phyloP scores from a whole-genome alignment of 192 early-diverging fungal genomes.

The Endogone sp. region DNA sequence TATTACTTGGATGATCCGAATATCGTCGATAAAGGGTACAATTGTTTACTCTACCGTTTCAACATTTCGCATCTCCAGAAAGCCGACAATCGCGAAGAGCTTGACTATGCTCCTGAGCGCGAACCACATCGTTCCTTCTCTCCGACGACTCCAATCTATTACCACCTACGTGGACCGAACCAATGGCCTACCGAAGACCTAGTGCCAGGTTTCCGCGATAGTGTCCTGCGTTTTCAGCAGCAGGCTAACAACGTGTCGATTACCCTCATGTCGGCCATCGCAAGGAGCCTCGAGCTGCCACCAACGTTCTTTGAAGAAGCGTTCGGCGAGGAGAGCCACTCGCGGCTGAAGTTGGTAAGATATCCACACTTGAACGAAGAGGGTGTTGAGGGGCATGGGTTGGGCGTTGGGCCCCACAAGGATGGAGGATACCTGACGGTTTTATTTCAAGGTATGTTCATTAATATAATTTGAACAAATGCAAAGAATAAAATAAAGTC shows the following conservation, averaged over 20 bases:
- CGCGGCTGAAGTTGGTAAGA: constrained; percentile 34
- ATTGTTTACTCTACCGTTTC: background rate
- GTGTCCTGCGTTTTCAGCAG: constrained; percentile 30
- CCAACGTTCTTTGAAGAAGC: constrained; percentile 29
- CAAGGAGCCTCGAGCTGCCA: constrained; percentile 37
- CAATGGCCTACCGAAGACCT: constrained; percentile 46
- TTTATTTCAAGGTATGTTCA: constrained; percentile 40
- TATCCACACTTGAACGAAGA: constrained; percentile 37
- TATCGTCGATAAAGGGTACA: too few species aligned
- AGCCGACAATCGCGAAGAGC: constrained; percentile 42
- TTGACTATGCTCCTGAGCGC: constrained; percentile 52
- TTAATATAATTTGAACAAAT: too few species aligned
- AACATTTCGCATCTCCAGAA: background rate
- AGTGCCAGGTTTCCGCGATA: constrained; percentile 43
- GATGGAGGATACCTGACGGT: constrained; percentile 48
- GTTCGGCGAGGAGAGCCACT: constrained; percentile 36
- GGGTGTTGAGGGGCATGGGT: constrained; percentile 25
- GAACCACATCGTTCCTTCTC: constrained; percentile 9
- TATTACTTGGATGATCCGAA: too few species aligned
- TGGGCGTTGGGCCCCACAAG: constrained; percentile 57
- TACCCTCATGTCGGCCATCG: constrained; percentile 39
- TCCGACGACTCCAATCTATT: constrained; percentile 29
- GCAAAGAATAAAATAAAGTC: too few species aligned
- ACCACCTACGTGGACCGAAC: constrained; percentile 51
- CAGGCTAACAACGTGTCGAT: constrained; percentile 39